Conservation (phyloP, 495 filamentous ascomycete genomes). For the Penicillium desertorum region DNA sequence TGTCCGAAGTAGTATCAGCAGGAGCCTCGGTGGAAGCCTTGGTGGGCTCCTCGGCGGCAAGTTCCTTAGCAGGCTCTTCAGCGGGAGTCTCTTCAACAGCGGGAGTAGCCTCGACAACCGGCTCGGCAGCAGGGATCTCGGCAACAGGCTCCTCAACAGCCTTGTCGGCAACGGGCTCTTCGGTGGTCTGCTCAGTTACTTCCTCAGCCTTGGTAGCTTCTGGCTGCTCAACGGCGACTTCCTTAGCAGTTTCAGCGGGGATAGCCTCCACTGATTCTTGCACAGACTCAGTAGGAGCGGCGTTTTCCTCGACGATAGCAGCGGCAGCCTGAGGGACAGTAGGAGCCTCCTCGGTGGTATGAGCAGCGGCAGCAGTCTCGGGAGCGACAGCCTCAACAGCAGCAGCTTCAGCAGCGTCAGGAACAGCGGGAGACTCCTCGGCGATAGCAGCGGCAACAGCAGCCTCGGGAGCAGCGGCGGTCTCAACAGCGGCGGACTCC, state of each 20-base stretch:
- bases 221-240: not conserved
- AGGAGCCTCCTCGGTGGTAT: not conserved
- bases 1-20: conserved; percentile 9
- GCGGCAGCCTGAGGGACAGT: not conserved
- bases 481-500: conserved; percentile 9
- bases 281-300: not conserved
- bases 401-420: too few species aligned
- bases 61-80: conserved; percentile 12
- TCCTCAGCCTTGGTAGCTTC: not conserved
- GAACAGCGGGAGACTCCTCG: too few species aligned
- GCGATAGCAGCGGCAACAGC: not conserved
- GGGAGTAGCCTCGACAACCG: conserved; percentile 4
- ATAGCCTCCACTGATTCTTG: conserved; percentile 1
- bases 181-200: conserved; percentile 1
- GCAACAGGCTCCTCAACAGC: conserved; percentile 10
- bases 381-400: conserved; percentile 9
- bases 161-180: conserved; percentile 9
- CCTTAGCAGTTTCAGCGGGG: not conserved
- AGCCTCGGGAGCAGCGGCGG: conserved; percentile 11
- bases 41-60: conserved; percentile 9
- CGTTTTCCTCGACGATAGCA: not conserved
- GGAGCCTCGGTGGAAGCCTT: conserved; percentile 1
- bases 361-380: not conserved
- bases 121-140: conserved; percentile 9
- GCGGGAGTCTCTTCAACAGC: conserved; percentile 1